Base-by-base conservation (phyloP, 176 grass and related monocot species). In the Carex littledalei region DNA sequence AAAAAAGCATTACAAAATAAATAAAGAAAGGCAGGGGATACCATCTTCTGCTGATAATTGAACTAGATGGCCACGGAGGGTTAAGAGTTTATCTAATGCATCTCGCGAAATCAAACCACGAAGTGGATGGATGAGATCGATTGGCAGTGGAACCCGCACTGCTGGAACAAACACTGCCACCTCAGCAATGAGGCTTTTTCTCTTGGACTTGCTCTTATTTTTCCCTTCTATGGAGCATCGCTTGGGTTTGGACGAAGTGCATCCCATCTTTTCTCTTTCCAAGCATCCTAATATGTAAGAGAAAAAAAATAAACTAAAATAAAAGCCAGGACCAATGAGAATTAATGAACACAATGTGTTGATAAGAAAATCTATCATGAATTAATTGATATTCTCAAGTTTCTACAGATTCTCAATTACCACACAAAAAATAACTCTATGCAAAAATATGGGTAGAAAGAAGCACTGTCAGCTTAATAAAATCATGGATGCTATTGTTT, bases 111-210 rank as follows among this genome's bases (percentile, higher is more conserved):
- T 82, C 24, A 98, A 68, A 3, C 93, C 96, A 32, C 85, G 84
- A 52, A 98, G 89, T 7, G 93, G 91, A 69, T 77, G 90, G 56
- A 88, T 72, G 16, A 98, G 62, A 75, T 98, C 84, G 16, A 89
- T 86, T 22, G 85, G 58, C 83, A 98, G 75, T 0, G 95, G 95
- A 47, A 98, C 60, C 43, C 89, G 78, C 65, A 98, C 47, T 45
- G 88, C 92, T 3, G 95, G 93, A 31, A 95, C 84, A 16, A 93
- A 98, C 11, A 98, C 85, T 1, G 88, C 95, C 17, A 98, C 93
- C 83, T 98, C 93, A 81, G 94, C 78, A 39, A 95, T 83, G 76
- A 90, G 81, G 80, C 88, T 90, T 63, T 69, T 80, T 2, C 89
- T 87, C 66, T 98, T 98, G 7, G 63, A 83, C 47, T 83, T 83